These are phyloP conservation scores for Kuraishia capsulata DNA, from an alignment of 805 yeast species.

Conservation along the genomic window DNA sequence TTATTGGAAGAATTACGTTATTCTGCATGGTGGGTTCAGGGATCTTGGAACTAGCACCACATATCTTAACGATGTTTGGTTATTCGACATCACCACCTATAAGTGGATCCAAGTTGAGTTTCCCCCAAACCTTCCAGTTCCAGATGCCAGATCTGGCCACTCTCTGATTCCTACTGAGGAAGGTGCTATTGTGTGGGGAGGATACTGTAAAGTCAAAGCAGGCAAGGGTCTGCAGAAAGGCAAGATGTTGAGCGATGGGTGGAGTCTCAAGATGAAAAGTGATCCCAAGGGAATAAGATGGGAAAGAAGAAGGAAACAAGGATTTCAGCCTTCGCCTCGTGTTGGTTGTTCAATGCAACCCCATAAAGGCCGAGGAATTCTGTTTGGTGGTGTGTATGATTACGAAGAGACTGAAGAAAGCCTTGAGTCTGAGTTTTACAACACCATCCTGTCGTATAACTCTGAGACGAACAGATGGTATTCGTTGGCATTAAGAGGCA, in stretches of 20 bases:
- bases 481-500: constrained; percentile 54
- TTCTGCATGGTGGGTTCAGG: constrained; percentile 87
- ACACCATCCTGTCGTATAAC: constrained; percentile 73
- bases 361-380: constrained; percentile 85
- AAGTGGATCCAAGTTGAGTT: constrained; percentile 89
- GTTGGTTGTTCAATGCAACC: constrained; percentile 89
- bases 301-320: constrained; percentile 86
- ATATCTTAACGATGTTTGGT: constrained; percentile 82
- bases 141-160: constrained; percentile 93
- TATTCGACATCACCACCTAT: constrained; percentile 80
- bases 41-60: constrained; percentile 82
- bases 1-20: constrained; percentile 82
- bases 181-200: constrained; percentile 86
- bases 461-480: constrained; percentile 87
- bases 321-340: constrained; percentile 84
- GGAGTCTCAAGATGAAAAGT: constrained; percentile 81
- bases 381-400: constrained; percentile 95
- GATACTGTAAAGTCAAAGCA: constrained; percentile 89
- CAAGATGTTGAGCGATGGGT: constrained; percentile 75
- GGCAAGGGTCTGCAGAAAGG: constrained; percentile 86
- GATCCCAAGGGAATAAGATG: constrained; percentile 72
- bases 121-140: constrained; percentile 70
- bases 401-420: constrained; percentile 93
- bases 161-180: constrained; percentile 71
- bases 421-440: constrained; percentile 75